Percentiles rank a stretch among this genome's conserved stretches.
These are phyloP conservation scores for Alternaria rosae DNA, from an alignment of 2,329 filamentous ascomycete species.

Conservation along the genomic window DNA sequence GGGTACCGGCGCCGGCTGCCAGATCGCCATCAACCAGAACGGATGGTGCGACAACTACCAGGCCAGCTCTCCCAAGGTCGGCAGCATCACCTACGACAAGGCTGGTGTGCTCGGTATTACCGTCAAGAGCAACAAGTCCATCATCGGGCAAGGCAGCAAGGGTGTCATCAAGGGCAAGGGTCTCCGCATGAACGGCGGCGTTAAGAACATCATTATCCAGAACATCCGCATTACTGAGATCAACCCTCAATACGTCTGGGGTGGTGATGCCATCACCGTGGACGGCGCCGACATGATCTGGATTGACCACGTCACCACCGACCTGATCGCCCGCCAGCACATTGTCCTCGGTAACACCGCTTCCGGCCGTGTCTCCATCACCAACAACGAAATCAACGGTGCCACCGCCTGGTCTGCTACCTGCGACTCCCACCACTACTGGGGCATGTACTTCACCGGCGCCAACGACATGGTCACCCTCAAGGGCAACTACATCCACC, in stretches of 20 bases:
- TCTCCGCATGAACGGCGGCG: conserved; percentile 51
- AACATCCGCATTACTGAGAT: conserved; percentile 55
- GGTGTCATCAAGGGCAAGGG: conserved; percentile 68
- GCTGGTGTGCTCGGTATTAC: conserved; percentile 61
- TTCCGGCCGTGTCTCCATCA: conserved; percentile 65
- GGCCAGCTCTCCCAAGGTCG: conserved; percentile 57
- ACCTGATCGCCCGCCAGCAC: conserved; percentile 67
- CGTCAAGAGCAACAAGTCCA: conserved; percentile 65
- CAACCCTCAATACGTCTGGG: conserved; percentile 48
- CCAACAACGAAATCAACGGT: conserved; percentile 68
- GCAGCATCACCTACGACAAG: conserved; percentile 58
- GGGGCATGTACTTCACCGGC: conserved; percentile 66
- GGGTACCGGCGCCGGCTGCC: conserved; percentile 61
- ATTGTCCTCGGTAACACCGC: conserved; percentile 64
- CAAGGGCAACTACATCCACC: conserved; percentile 68
- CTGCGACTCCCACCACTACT: conserved; percentile 67
- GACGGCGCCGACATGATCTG: conserved; percentile 36
- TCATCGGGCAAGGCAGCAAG: conserved; percentile 61
- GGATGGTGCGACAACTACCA: conserved; percentile 67
- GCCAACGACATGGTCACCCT: conserved; percentile 64
- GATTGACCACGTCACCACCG: conserved; percentile 54
- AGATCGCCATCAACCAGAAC: conserved; percentile 65
- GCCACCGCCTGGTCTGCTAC: conserved; percentile 62
- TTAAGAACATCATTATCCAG: conserved; percentile 63
- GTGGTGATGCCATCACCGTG: conserved; percentile 46